phyloP scores from a whole-genome alignment of 305 asterid genomes.

The Fraxinus albicans region DNA sequence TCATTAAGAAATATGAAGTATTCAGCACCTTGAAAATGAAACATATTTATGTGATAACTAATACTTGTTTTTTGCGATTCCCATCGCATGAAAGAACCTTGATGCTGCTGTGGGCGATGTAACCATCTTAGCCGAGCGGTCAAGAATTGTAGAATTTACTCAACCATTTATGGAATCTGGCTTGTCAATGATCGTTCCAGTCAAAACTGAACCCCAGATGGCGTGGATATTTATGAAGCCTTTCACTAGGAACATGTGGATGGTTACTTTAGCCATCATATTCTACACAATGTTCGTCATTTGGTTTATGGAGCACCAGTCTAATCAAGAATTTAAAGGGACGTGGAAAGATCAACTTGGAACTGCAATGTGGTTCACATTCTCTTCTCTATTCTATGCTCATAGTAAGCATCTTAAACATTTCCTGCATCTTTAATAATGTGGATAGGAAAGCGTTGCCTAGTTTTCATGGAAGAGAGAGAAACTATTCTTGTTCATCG shows the following conservation, averaged over 20 bases:
- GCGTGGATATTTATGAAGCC: constrained; percentile 40
- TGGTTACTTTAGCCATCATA: constrained; percentile 27
- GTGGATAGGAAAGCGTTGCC: constrained; percentile 3
- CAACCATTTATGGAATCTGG: constrained; percentile 39
- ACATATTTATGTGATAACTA: background rate
- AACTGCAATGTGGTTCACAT: constrained; percentile 45
- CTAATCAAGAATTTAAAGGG: constrained; percentile 31
- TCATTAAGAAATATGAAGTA: background rate
- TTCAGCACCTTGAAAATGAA: background rate
- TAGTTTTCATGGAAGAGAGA: background rate
- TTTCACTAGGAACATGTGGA: constrained; percentile 39
- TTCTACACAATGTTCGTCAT: constrained; percentile 40
- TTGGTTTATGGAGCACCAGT: constrained; percentile 42
- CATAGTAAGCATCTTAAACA: constrained; percentile 33
- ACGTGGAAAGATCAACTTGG: constrained; percentile 37
- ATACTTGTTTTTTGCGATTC: background rate
- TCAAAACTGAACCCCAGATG: constrained; percentile 3
- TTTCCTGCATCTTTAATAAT: background rate
- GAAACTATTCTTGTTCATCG: background rate
- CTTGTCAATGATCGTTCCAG: constrained; percentile 40
- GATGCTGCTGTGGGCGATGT: constrained; percentile 34
- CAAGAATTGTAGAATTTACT: constrained; percentile 30
- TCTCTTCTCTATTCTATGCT: constrained; percentile 41
- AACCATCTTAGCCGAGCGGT: constrained; percentile 28
- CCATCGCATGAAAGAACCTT: background rate